These are phyloP conservation scores for Chalciporus chontae DNA, from an alignment of 768 basidiomycete species.

Conservation along the genomic window DNA sequence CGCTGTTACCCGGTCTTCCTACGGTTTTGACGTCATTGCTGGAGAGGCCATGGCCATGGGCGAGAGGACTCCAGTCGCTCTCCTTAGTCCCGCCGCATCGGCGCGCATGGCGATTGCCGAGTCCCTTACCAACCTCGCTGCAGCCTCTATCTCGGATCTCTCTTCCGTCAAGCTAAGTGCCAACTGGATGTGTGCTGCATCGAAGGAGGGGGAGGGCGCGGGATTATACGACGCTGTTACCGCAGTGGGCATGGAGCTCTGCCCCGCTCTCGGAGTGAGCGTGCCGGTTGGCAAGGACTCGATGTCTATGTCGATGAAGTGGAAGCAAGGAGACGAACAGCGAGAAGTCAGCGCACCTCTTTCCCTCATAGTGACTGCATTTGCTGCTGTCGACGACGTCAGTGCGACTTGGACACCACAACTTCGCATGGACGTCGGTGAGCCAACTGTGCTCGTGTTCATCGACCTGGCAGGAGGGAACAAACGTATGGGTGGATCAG, in stretches of 20 bases:
- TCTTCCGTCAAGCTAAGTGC: conserved; percentile 89
- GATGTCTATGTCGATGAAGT: conserved; percentile 99
- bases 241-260: conserved; percentile 90
- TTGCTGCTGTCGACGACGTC: conserved; percentile 81
- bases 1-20: conserved; percentile 91
- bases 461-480: conserved; percentile 85
- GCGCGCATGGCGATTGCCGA: conserved; percentile 97
- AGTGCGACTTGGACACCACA: conserved; percentile 90
- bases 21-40: conserved; percentile 78
- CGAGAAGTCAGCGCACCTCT: conserved; percentile 88
- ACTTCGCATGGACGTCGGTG: conserved; percentile 58
- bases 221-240: conserved; percentile 86
- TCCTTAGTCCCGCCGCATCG: conserved; percentile 84
- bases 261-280: conserved; percentile 87
- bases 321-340: conserved; percentile 58
- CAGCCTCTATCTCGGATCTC: conserved; percentile 69
- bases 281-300: conserved; percentile 99
- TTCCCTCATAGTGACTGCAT: conserved; percentile 93
- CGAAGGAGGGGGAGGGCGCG: conserved; percentile 83
- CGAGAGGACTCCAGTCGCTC: conserved; percentile 90
- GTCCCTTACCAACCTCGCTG: conserved; percentile 86
- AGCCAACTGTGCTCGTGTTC: conserved; percentile 76
- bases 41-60: conserved; percentile 99
- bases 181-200: conserved; percentile 99
- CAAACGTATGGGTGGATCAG: conserved; percentile 86